These are phyloP conservation scores for Leccinum boreale DNA, from an alignment of 768 basidiomycete species.

Conservation along the genomic window DNA sequence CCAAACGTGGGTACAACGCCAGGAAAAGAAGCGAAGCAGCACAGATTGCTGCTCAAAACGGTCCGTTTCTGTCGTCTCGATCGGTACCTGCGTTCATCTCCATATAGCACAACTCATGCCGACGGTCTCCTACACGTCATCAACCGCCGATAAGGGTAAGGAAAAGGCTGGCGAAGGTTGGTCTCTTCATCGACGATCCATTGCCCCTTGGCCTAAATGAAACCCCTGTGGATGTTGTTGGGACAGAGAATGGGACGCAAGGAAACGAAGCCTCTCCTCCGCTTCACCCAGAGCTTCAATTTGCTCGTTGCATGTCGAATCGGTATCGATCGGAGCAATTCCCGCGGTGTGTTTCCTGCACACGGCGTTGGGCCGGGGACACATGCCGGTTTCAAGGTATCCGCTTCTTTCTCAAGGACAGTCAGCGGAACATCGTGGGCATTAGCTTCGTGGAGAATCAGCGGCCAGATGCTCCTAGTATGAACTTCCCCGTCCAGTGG, in stretches of 20 bases:
- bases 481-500: conserved; percentile 65
- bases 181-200: conserved; percentile 11
- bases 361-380: conserved; percentile 83
- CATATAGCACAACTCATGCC: conserved; percentile 44
- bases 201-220: conserved; percentile 1
- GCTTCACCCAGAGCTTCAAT: conserved; percentile 66
- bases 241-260: conserved; percentile 28
- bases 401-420: conserved; percentile 69
- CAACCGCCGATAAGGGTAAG: conserved; percentile 41
- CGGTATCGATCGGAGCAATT: conserved; percentile 70
- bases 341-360: conserved; percentile 80
- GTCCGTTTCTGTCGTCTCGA: conserved; percentile 34
- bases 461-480: conserved; percentile 51
- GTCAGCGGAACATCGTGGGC: conserved; percentile 54
- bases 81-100: conserved; percentile 13
- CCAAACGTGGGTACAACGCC: conserved; percentile 65
- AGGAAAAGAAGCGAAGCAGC: conserved; percentile 74
- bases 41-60: conserved; percentile 60
- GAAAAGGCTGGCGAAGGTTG: conserved; percentile 41
- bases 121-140: conserved; percentile 40
- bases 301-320: conserved; percentile 82
- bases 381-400: conserved; percentile 87
- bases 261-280: conserved; percentile 30
- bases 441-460: conserved; percentile 69
- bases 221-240: conserved; percentile 31